These are phyloP conservation scores for Albophoma yamanashiensis DNA, from an alignment of 2,329 filamentous ascomycete genomes.

Conservation along the genomic window DNA sequence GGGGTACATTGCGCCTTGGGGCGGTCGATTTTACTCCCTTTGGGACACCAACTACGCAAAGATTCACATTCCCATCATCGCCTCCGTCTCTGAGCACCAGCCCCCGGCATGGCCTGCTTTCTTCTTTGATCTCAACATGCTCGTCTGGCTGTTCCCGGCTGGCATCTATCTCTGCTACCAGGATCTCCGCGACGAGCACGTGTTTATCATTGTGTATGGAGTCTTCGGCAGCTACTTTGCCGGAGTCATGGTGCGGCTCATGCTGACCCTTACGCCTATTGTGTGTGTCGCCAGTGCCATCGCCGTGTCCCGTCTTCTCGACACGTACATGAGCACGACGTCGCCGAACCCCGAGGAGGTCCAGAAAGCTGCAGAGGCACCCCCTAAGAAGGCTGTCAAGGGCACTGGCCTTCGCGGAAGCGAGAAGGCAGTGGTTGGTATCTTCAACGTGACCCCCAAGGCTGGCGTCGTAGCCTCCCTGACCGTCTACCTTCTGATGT, in stretches of 20 bases:
- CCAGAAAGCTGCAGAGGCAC: conserved; percentile 33
- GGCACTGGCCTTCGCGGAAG: conserved; percentile 54
- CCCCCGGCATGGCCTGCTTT: conserved; percentile 98
- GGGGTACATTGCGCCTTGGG: conserved; percentile 94
- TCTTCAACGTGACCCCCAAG: conserved; percentile 76
- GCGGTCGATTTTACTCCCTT: conserved; percentile 95
- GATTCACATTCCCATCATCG: conserved; percentile 98
- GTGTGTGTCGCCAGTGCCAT: conserved; percentile 92
- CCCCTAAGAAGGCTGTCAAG: conserved; percentile 47
- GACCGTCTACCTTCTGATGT: conserved; percentile 75
- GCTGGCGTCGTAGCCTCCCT: conserved; percentile 61
- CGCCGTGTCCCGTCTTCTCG: conserved; percentile 76
- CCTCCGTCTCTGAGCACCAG: conserved; percentile 98
- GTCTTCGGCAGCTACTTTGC: conserved; percentile 96
- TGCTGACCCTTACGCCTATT: conserved; percentile 93
- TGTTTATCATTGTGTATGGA: conserved; percentile 96
- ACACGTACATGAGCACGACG: conserved; percentile 65
- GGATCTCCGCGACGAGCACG: conserved; percentile 86
- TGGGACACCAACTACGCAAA: conserved; percentile 99
- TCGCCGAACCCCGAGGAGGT: conserved; percentile 45
- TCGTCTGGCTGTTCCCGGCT: conserved; percentile 98
- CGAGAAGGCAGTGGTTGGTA: conserved; percentile 64
- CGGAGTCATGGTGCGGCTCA: conserved; percentile 97
- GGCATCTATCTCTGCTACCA: conserved; percentile 98
- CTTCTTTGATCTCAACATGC: conserved; percentile 96